These are phyloP conservation scores for Litsea cubeba DNA, from an alignment of 164 flowering plant genomes.

Conservation along the genomic window DNA sequence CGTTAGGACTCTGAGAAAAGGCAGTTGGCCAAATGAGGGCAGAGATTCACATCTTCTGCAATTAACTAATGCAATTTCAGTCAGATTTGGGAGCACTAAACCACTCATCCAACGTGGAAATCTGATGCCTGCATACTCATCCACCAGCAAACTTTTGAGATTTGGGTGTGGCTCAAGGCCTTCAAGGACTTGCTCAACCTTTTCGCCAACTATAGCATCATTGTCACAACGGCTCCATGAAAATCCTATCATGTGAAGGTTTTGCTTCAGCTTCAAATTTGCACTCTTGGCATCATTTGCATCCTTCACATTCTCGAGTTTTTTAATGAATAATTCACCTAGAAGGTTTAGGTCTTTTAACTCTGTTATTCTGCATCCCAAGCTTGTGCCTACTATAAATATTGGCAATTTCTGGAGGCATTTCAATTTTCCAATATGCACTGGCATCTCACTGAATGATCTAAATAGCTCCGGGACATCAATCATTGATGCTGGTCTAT, in stretches of 20 bases:
- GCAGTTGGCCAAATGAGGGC: constrained; percentile 22
- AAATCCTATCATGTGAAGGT: not conserved
- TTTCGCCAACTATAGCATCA: not conserved
- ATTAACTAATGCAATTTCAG: constrained; percentile 4
- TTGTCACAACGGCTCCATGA: not conserved
- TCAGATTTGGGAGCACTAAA: constrained; percentile 7
- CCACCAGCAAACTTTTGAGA: constrained; percentile 14
- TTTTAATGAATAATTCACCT: not conserved
- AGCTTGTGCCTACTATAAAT: constrained; percentile 9
- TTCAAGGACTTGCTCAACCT: constrained; percentile 2
- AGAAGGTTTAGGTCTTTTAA: constrained; percentile 1
- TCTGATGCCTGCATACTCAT: constrained; percentile 11
- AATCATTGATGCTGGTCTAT: too few relatives aligned
- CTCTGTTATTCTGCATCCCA: not conserved
- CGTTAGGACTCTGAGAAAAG: constrained; percentile 11
- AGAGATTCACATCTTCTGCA: constrained; percentile 16
- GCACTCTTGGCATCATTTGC: not conserved
- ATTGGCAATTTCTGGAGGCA: constrained; percentile 18
- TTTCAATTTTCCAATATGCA: not conserved
- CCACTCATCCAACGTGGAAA: constrained; percentile 22
- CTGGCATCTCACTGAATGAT: constrained; percentile 1
- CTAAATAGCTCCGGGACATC: not conserved
- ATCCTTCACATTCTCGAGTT: constrained; percentile 7
- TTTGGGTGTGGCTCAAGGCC: constrained; percentile 22
- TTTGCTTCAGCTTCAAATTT: not conserved